phyloP scores from a whole-genome alignment of 2,329 filamentous ascomycete genomes.

The Aspergillus quadrilineatus region DNA sequence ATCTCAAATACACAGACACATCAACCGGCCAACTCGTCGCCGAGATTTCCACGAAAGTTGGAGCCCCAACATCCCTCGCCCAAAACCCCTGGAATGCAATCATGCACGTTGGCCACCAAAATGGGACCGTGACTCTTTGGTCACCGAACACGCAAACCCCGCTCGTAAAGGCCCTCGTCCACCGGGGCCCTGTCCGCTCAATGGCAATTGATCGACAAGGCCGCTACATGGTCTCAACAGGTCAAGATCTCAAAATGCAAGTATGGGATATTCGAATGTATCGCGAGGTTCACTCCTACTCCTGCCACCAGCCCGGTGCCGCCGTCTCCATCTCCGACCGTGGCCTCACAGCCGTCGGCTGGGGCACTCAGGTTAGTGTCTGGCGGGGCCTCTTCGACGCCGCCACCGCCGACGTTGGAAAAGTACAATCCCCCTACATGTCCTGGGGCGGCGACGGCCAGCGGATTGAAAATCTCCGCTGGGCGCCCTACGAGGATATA shows the following conservation, averaged over 20 bases:
- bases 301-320: constrained; percentile 75
- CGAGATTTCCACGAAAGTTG: constrained; percentile 81
- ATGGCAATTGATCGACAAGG: constrained; percentile 85
- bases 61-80: constrained; percentile 75
- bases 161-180: constrained; percentile 85
- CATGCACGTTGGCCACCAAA: constrained; percentile 88
- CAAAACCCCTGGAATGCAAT: constrained; percentile 94
- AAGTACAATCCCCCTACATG: constrained; percentile 88
- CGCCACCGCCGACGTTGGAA: constrained; percentile 67
- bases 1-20: constrained; percentile 91
- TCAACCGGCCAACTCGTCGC: constrained; percentile 87
- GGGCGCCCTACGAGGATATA: constrained; percentile 95
- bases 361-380: constrained; percentile 83
- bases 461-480: constrained; percentile 74
- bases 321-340: constrained; percentile 86
- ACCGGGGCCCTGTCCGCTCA: constrained; percentile 82
- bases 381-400: constrained; percentile 90
- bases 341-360: constrained; percentile 82
- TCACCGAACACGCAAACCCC: constrained; percentile 86
- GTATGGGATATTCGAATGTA: constrained; percentile 96
- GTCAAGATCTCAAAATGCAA: constrained; percentile 87
- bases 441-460: constrained; percentile 85
- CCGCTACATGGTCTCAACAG: constrained; percentile 91
- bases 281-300: constrained; percentile 87
- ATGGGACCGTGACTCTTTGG: constrained; percentile 92